Base-by-base conservation (phyloP, 2,329 filamentous ascomycete species). In the Hymenoscyphus scutula region DNA sequence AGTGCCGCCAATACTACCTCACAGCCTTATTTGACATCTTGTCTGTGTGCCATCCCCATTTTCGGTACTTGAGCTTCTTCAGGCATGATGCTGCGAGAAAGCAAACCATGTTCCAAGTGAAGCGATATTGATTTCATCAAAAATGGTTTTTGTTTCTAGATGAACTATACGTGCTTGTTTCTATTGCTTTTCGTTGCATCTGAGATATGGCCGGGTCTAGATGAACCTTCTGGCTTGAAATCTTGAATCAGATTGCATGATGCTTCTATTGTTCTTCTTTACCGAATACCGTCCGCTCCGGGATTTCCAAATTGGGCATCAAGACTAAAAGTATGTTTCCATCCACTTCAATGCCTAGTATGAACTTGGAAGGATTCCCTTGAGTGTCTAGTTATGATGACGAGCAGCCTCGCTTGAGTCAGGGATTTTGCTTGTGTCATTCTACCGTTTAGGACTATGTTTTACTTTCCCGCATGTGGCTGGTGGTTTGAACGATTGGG, bases 41-140 rank as follows among this genome's bases (percentile, higher is more conserved):
- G 30, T 32, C 30, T 32, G 30, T 32, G 30, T 7, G 41, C 17
- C 19, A 45, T n/a, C 19, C 41, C 19, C 41, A 19, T 23, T 45
- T 45, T 45, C 41, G 17, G 41, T 45, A 45, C 41, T 19, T 23
- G 15, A 45, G 41, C 41, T n/a, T 19, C 17, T 45, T 45, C 41
- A 45, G 41, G 41, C 41, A 45, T 45, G 41, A 45, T 45, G 41
- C 41, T 45, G 41, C 41, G n/a, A 45, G 41, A 45, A 8, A 45
- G 7, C 41, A 45, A n/a, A 45, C 7, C 17, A 45, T 45, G 41
- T 45, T 45, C 10, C 41, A 19, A 45, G 30, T n/a, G n/a, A n/a
- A n/a, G n/a, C n/a, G n/a, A n/a, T n/a, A n/a, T n/a, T n/a, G n/a
- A n/a, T n/a, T n/a, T n/a, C n/a, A n/a, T n/a, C n/a, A n/a, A n/a